Base-by-base conservation (phyloP, 2,329 filamentous ascomycete genomes). In the Cadophora sp. region DNA sequence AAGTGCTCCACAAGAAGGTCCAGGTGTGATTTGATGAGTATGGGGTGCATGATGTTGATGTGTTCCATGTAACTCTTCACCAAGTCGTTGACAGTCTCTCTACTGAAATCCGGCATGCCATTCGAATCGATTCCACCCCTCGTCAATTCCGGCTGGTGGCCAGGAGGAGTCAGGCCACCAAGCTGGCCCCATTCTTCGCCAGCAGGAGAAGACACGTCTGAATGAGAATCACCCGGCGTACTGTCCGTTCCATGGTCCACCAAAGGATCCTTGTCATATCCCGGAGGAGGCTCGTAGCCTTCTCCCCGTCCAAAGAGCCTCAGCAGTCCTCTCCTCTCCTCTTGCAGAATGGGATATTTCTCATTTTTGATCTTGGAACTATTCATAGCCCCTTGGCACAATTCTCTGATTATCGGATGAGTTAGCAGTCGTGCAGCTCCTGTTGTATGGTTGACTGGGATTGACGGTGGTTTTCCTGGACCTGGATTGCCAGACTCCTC, bases 381-480 rank as follows among this genome's bases (percentile, higher is more conserved):
- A 24, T 82, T 78, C 64, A 88, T 77, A 82, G 81, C 59, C 78
- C 79, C 68, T 76, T 82, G 72, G 66, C 79, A 64, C 75, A 97
- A 76, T 69, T 84, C 80, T 76, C 83, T 80, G 64, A 96, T 93
- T 0, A 89, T 85, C 0, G 85, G 85, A 89, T 91, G 94, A 56
- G 86, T 83, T 33, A 98, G 81, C 20, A 98, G 82, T 69, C 94
- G 87, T 60, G 96, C 92, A 0, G 94, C 94, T n/a, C 93, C 88
- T 0, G 94, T 97, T 0, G 93, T 96, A 75, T 98, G 95, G 72
- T 97, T 92, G 33, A 89, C 87, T 0, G 93, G 92, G 65, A 97
- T 92, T 1, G 91, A 87, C 16, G 91, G 86, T 71, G 89, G 85
- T 56, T 87, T 88, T 0, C 85, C 84, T 14, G 79, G 81, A 7